Base-by-base conservation (phyloP, 495 filamentous ascomycete species). In the Penicillium soppii region DNA sequence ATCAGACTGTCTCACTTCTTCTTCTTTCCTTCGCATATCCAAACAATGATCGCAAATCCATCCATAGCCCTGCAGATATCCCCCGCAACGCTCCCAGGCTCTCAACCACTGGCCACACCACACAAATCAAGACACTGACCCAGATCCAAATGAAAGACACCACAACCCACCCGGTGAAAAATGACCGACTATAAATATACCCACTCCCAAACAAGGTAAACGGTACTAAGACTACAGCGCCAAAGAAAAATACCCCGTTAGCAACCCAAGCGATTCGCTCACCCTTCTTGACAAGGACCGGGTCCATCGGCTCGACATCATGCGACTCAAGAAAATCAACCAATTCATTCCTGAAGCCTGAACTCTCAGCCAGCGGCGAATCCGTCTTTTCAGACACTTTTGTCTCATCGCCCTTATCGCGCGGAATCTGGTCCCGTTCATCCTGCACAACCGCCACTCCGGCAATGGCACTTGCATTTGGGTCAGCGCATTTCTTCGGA, bases 131-230 rank as follows among this genome's bases (percentile, higher is more conserved):
- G 54, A 74, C 65, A 36, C 58, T 65, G n/a, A 43, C 48, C 65
- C 65, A 76, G 9, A 74, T 62, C 73, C 72, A 78, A 1, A 78
- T 68, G 15, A 78, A 69, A 5, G 67, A 68, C 4, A 76, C 63
- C 2, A 74, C 72, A 1, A 72, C 61, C 74, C 73, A 78, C 0
- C 67, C 75, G 0, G 61, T 70, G 50, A 76, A 78, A 30, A 73
- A 69, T 2, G 49, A 4, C 27, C 57, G 54, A 23, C 35, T 61
- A 53, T 66, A 78, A 1, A 75, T 53, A 43, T 72, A 75, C 7
- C 54, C 33, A 0, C 59, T 66, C 3, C 69, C 66, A 40, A 75
- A 76, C 35, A 78, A 40, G 2, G 67, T 62, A 29, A 76, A 70
- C 0, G 74, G 74, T 0, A 73, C 62, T 8, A 76, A 33, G n/a